phyloP scores from a whole-genome alignment of 257 asterid genomes.

The Solanum habrochaites region DNA sequence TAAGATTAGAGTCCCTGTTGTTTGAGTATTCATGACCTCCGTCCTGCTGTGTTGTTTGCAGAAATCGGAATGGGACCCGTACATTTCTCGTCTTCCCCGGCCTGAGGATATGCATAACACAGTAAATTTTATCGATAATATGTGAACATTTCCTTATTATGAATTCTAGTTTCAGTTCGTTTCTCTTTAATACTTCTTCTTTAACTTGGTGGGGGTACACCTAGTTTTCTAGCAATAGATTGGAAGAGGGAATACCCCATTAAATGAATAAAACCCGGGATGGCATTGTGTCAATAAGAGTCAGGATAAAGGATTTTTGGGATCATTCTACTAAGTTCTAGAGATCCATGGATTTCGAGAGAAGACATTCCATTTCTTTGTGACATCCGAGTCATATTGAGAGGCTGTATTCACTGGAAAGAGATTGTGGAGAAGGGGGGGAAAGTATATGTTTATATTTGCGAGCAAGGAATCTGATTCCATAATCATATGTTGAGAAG shows the following conservation, averaged over 20 bases:
- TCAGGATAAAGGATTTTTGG: not conserved
- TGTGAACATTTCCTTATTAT: not conserved
- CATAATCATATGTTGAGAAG: not conserved
- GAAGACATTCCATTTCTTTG: not conserved
- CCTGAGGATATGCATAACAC: constrained; percentile 56
- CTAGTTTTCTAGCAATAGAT: not conserved
- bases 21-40: not conserved
- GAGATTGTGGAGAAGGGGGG: not conserved
- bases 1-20: not conserved
- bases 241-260: not conserved
- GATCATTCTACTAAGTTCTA: not conserved
- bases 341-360: not conserved
- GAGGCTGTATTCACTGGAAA: not conserved
- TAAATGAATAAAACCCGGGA: not conserved
- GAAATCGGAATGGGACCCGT: constrained; percentile 72
- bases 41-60: not conserved
- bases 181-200: not conserved
- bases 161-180: not conserved
- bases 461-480: not conserved
- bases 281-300: not conserved
- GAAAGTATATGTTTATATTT: not conserved
- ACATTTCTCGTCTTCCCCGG: constrained; percentile 45
- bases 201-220: not conserved
- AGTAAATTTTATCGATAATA: constrained; percentile 3
- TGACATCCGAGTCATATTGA: not conserved